Percentiles rank a stretch among this genome's conserved stretches.
phyloP scores from a whole-genome alignment of 768 basidiomycete genomes.

The Lactarius evosmus region DNA sequence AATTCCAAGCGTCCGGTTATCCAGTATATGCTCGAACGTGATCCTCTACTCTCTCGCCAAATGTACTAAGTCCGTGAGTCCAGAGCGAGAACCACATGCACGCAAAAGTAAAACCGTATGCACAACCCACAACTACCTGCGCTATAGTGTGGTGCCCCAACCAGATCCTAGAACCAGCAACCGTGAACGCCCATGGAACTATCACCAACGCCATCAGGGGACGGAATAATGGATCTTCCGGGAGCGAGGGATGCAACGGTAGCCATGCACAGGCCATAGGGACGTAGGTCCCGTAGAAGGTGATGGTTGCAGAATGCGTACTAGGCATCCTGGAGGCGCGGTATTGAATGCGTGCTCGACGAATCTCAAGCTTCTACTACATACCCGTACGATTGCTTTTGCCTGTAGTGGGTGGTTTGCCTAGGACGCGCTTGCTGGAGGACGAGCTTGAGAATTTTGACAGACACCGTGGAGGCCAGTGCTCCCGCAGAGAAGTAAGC shows the following conservation, averaged over 20 bases:
- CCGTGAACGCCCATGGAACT: constrained; percentile 51
- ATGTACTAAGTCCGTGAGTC: constrained; percentile 38
- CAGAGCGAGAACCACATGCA: constrained; percentile 57
- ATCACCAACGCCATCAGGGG: constrained; percentile 45
- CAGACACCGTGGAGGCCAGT: constrained; percentile 51
- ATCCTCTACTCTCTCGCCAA: constrained; percentile 30
- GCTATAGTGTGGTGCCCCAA: constrained; percentile 73
- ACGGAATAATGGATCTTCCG: constrained; percentile 39
- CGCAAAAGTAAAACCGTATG: constrained; percentile 54
- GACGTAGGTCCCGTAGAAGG: constrained; percentile 61
- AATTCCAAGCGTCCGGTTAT: not conserved
- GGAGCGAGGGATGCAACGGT: constrained; percentile 56
- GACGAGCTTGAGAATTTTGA: constrained; percentile 57
- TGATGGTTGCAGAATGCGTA: constrained; percentile 71
- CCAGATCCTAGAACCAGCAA: constrained; percentile 66
- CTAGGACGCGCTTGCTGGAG: constrained; percentile 65
- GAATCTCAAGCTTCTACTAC: constrained; percentile 27
- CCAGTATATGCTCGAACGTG: constrained; percentile 18
- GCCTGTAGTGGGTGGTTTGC: constrained; percentile 34
- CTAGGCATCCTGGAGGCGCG: constrained; percentile 65
- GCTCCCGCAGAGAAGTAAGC: constrained; percentile 60
- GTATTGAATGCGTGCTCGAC: not conserved
- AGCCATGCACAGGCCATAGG: constrained; percentile 54
- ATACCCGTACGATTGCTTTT: constrained; percentile 67
- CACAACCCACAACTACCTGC: constrained; percentile 60